Base-by-base conservation (phyloP, 2,329 filamentous ascomycete genomes). In the Ophiobolus disseminans region DNA sequence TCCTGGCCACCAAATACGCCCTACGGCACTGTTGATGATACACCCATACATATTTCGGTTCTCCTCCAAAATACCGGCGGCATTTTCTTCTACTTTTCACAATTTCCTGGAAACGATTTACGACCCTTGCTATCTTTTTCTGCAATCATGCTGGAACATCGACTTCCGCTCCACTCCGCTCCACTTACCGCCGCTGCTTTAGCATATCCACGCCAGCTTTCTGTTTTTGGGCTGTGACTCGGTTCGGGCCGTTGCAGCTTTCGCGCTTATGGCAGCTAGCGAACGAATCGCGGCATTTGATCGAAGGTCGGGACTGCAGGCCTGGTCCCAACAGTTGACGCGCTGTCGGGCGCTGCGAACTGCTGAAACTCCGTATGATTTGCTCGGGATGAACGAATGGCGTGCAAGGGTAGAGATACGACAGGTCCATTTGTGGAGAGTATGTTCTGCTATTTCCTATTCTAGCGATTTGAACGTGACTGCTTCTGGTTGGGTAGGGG, bases 1-100 rank as follows among this genome's bases (percentile, higher is more conserved):
- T 83, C 74, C n/a, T 87, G 86, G 90, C 67, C 88, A 85, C 54
- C 82, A 79, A 69, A 83, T 80, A 68, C 85, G 85, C 13, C 79
- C 63, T 22, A 81, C 80, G 69, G 91, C 87, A 74, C 85, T 64
- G 63, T 63, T 43, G 58, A 69, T 66, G 59, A 55, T 30, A 36
- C 38, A 43, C 45, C 54, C 37, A 61, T 57, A 62, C 49, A 47
- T 20, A 36, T 57, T 58, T 58, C 46, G 48, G 53, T 28, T 59
- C 40, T 32, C 37, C 35, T 14, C 9, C 36, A 55, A 52, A 59
- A 48, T 47, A 38, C 23, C 30, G 44, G 51, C 51, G 53, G 57
- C 22, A 53, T n/a, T n/a, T n/a, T n/a, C n/a, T n/a, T n/a, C n/a
- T n/a, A 20, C 45, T 48, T 45, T 34, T 61, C 51, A 54, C 21